Evolutionary conservation across 306 rosid genomes (phyloP), one percentile per base, ranked within the genome.

Genomic region (Calophaca sinica): DNA sequence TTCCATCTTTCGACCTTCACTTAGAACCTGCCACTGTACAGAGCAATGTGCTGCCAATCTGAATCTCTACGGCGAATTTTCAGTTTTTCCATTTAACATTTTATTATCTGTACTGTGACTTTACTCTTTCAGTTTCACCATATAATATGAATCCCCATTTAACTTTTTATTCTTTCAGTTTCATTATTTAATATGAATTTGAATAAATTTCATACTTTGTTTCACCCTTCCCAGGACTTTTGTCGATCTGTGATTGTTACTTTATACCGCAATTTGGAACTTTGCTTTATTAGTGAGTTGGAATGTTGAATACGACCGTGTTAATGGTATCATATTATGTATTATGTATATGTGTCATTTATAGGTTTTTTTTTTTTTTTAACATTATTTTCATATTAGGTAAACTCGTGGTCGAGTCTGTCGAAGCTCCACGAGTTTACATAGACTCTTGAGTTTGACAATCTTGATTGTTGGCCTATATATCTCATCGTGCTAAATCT

Each of bases 181-280:
- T 60, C 28, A 33, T 9, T 12, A 33, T 35, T 33, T 60, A 35
- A 35, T 11, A 59, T 11, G 42, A 60, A 1, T 62, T 36, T 14
- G 49, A 35, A 38, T 62, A 12, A 7, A 38, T 62, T 36, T 62
- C 29, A 8, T 62, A 36, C 68, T 62, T 13, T 12, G 7, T n/a
- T 62, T 62, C 68, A 62, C 49, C 20, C 20, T 38, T 36, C 48
- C 66, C 66, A 6, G n/a, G 26, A 57, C 14, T 60, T 60, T 60
- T 60, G 13, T 15, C 9, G 2, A 8, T 33, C 28, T 60, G 26
- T n/a, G 10, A 60, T 60, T 33, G 65, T 33, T 35, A 60, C 26
- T 60, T 60, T 6, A 12, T 33, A 60, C 9, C 3, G 20, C 62
- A 58, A 10, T 58, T 58, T 31, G 20, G 9, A 32, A 58, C 7